Evolutionary conservation across 805 yeast species (phyloP).

Genomic region (Suhomyces sp.): DNA sequence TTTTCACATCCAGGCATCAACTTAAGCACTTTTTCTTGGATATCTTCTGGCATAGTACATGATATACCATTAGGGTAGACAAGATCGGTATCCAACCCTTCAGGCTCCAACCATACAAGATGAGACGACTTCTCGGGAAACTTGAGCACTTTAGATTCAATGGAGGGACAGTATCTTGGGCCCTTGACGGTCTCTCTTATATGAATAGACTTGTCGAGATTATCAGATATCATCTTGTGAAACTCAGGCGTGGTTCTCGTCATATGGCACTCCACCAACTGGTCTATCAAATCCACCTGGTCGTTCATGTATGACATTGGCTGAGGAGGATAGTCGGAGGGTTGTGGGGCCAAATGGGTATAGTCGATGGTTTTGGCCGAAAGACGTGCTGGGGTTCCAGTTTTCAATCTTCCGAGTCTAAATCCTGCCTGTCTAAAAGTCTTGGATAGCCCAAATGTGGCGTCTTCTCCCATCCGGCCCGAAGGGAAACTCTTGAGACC

Average conservation of each 20-base stretch:
- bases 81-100: constrained; percentile 81
- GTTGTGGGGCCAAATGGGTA: constrained; percentile 57
- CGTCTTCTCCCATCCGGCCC: constrained; percentile 90
- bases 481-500: constrained; percentile 81
- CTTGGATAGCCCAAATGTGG: constrained; percentile 83
- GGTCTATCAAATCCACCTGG: constrained; percentile 51
- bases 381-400: constrained; percentile 96
- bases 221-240: constrained; percentile 64
- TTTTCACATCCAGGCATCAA: constrained; percentile 87
- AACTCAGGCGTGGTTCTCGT: constrained; percentile 75
- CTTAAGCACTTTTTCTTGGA: constrained; percentile 70
- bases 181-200: constrained; percentile 93
- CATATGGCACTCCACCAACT: constrained; percentile 67
- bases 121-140: constrained; percentile 77
- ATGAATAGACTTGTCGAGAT: constrained; percentile 81
- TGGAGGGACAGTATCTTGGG: constrained; percentile 96
- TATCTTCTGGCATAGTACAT: constrained; percentile 93
- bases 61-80: constrained; percentile 97
- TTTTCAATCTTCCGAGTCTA: constrained; percentile 81
- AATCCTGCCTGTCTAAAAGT: constrained; percentile 79
- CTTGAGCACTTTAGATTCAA: constrained; percentile 82
- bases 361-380: constrained; percentile 71
- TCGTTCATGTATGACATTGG: constrained; percentile 89
- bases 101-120: constrained; percentile 94
- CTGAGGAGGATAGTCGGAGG: constrained; percentile 78